Evolutionary conservation across 441 rosid species (phyloP).

Genomic region (Eutrema salsugineum): DNA sequence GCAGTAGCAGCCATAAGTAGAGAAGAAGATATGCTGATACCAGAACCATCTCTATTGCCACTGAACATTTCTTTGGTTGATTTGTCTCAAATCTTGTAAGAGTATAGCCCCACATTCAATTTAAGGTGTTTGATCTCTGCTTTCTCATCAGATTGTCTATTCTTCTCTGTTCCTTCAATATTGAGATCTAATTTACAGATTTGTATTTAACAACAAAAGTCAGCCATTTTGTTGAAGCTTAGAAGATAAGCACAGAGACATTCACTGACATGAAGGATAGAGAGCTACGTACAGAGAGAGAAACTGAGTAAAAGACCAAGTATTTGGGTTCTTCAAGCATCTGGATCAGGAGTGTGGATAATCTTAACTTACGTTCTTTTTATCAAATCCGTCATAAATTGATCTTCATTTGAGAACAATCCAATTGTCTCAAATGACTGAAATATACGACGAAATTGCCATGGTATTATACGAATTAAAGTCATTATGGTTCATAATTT

Average conservation of each 20-base stretch:
- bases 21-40: background rate
- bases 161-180: background rate
- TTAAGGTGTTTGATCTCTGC: conserved; percentile 1
- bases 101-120: background rate
- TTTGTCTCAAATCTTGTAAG: conserved; percentile 14
- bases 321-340: too few relatives aligned
- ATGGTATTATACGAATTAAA: too few relatives aligned
- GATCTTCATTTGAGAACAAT: too few relatives aligned
- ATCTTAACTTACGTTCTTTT: too few relatives aligned
- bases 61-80: conserved; percentile 15
- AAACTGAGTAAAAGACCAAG: too few relatives aligned
- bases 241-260: background rate
- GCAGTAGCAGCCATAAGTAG: conserved; percentile 46
- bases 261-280: too few relatives aligned
- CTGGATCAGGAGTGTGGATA: too few relatives aligned
- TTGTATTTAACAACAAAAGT: background rate
- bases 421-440: too few relatives aligned
- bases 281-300: too few relatives aligned
- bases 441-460: too few relatives aligned
- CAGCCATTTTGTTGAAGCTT: background rate
- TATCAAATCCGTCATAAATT: too few relatives aligned
- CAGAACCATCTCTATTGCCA: background rate
- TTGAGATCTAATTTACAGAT: background rate
- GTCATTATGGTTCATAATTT: too few relatives aligned
- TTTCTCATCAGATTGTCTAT: background rate